phyloP scores from a whole-genome alignment of 306 rosid genomes.

The Medicago lupulina region DNA sequence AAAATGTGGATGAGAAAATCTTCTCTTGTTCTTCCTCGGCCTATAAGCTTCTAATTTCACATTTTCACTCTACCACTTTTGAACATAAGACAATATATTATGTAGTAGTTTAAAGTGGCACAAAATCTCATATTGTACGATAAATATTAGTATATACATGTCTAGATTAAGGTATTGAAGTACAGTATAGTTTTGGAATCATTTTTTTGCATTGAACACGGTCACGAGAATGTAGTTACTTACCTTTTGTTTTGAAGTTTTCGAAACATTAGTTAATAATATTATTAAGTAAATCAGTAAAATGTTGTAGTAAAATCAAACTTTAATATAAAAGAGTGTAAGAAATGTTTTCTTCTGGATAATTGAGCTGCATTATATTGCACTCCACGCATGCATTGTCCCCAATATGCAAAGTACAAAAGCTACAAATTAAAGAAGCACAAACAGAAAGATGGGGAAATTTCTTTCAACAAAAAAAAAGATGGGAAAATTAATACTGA shows the following conservation, averaged over 20 bases:
- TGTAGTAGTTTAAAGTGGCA: slow-evolving; percentile 9
- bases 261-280: neutral
- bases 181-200: slow-evolving; percentile 12
- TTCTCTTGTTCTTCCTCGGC: too few species aligned
- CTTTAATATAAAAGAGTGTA: neutral
- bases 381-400: slow-evolving; percentile 32
- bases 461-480: too few species aligned
- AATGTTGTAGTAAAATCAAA: neutral
- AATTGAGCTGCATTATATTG: slow-evolving; percentile 37
- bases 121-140: neutral
- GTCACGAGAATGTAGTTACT: slow-evolving; percentile 11
- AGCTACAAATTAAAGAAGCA: slow-evolving; percentile 8
- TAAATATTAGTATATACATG: neutral
- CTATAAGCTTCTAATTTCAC: neutral
- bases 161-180: slow-evolving; percentile 17
- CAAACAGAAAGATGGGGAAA: slow-evolving; percentile 26
- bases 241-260: slow-evolving; percentile 21
- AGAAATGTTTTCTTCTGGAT: slow-evolving; percentile 27
- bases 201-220: neutral
- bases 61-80: neutral
- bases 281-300: neutral
- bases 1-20: too few species aligned
- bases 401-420: neutral
- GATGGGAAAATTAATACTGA: too few species aligned
- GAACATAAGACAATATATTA: neutral